These are phyloP conservation scores for Erodium texanum DNA, from an alignment of 441 rosid genomes.

Conservation along the genomic window DNA sequence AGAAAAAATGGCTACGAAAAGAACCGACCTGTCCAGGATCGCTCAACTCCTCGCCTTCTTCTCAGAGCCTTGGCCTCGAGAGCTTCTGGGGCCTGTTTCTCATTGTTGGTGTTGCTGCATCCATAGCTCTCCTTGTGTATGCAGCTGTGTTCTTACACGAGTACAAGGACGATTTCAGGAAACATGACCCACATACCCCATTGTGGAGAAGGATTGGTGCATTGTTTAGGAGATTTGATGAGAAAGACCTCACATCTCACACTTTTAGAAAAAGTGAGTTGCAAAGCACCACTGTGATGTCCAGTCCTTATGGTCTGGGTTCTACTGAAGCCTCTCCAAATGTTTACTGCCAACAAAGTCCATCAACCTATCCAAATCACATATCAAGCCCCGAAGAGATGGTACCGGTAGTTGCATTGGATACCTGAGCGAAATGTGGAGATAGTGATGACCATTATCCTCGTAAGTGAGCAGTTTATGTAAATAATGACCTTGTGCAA, in stretches of 20 bases:
- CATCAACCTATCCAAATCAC: neutral
- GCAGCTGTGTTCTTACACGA: conserved; percentile 22
- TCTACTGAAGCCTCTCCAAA: conserved; percentile 11
- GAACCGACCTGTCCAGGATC: conserved; percentile 26
- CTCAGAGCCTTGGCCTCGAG: conserved; percentile 38
- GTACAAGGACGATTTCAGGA: conserved; percentile 13
- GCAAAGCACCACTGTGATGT: neutral
- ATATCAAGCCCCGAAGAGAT: conserved; percentile 4
- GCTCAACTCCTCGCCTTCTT: conserved; percentile 17
- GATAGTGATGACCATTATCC: neutral
- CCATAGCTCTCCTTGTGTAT: conserved; percentile 31
- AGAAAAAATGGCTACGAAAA: conserved; percentile 32
- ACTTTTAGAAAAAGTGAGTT: conserved; percentile 17
- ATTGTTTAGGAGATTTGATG: conserved; percentile 20
- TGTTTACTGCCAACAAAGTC: conserved; percentile 16
- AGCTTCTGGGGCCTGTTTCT: conserved; percentile 58
- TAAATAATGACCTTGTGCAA: too few species aligned
- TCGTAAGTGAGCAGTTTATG: too few species aligned
- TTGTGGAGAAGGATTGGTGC: conserved; percentile 16
- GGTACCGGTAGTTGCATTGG: neutral
- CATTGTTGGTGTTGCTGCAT: conserved; percentile 29
- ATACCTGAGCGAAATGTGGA: conserved; percentile 9
- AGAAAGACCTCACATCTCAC: conserved; percentile 28
- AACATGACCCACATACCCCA: conserved; percentile 13
- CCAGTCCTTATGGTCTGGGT: too few species aligned